These are phyloP conservation scores for Paramyrothecium roridum DNA, from an alignment of 2,329 filamentous ascomycete genomes.

Conservation along the genomic window DNA sequence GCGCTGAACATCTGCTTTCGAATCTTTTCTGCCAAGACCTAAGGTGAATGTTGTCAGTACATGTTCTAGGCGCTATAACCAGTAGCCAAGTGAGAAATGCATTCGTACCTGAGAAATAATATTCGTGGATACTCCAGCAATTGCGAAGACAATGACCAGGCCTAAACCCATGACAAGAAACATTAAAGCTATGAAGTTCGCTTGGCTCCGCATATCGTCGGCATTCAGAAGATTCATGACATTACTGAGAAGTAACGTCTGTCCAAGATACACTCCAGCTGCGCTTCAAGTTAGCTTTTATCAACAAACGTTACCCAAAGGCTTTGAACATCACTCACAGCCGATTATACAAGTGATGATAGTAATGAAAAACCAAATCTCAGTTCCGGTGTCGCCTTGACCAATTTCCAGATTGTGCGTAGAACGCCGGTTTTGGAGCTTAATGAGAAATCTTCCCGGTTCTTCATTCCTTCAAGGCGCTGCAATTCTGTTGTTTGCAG, in stretches of 20 bases:
- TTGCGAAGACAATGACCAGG: slow-evolving; percentile 33
- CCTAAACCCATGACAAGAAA: slow-evolving; percentile 44
- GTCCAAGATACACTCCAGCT: slow-evolving; percentile 33
- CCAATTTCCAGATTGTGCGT: neutral
- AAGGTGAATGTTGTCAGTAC: neutral
- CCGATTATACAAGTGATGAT: neutral
- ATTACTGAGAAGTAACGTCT: slow-evolving; percentile 33
- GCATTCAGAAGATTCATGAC: slow-evolving; percentile 32
- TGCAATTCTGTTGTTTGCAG: too few relatives aligned
- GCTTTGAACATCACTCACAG: neutral
- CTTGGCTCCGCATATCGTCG: slow-evolving; percentile 23
- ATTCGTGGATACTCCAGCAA: slow-evolving; percentile 26
- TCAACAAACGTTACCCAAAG: neutral
- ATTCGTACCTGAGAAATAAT: slow-evolving; percentile 18
- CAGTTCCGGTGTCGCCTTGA: neutral
- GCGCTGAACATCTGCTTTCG: slow-evolving; percentile 20
- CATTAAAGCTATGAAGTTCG: slow-evolving; percentile 50
- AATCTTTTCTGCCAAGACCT: slow-evolving; percentile 23
- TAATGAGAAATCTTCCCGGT: neutral
- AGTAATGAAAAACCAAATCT: neutral
- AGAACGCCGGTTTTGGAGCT: neutral
- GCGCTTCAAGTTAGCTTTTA: neutral
- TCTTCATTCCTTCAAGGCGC: neutral
- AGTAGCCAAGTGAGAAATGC: neutral
- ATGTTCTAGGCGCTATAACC: neutral